phyloP scores from a whole-genome alignment of 352 stramenopile genomes.

The Blastocystis sp. region DNA sequence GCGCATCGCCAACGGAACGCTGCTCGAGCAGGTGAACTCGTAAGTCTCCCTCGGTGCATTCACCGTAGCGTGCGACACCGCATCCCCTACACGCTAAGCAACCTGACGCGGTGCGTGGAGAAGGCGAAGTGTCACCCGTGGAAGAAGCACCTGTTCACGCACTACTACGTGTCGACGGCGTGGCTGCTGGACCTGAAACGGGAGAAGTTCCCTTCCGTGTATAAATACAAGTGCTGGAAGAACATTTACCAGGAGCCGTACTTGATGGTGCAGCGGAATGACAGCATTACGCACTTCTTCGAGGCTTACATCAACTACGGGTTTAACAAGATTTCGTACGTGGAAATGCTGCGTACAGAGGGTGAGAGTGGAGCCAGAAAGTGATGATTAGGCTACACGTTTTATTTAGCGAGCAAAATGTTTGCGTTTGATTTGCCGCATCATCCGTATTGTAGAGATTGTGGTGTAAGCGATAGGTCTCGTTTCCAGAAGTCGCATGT shows the following conservation, averaged over 20 bases:
- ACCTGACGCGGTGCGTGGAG: slow-evolving; percentile 3
- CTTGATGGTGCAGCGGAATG: slow-evolving; percentile 12
- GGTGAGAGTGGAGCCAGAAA: background rate
- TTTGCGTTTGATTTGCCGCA: slow-evolving; percentile 47
- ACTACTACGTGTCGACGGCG: background rate
- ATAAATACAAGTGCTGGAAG: slow-evolving; percentile 1
- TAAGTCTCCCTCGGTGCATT: background rate
- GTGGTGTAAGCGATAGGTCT: slow-evolving; percentile 12
- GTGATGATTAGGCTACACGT: background rate
- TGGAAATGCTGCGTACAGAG: slow-evolving; percentile 5
- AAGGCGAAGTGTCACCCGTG: background rate
- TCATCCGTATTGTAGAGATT: background rate
- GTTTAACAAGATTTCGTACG: slow-evolving; percentile 48
- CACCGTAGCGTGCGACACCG: background rate
- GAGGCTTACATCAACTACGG: slow-evolving; percentile 38
- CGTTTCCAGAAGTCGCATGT: background rate
- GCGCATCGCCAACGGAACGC: slow-evolving; percentile 39
- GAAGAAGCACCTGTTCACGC: slow-evolving; percentile 62
- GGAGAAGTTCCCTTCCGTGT: background rate
- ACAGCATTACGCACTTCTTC: background rate
- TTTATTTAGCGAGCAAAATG: slow-evolving; percentile 8
- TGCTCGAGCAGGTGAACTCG: slow-evolving; percentile 37
- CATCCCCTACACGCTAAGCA: slow-evolving; percentile 21
- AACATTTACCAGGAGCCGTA: slow-evolving; percentile 62
- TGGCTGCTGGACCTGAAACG: background rate